Evolutionary conservation across 1,284 basidiomycete species (phyloP), one percentile per base, ranked within the genome.

Genomic region (Abortiporus biennis): DNA sequence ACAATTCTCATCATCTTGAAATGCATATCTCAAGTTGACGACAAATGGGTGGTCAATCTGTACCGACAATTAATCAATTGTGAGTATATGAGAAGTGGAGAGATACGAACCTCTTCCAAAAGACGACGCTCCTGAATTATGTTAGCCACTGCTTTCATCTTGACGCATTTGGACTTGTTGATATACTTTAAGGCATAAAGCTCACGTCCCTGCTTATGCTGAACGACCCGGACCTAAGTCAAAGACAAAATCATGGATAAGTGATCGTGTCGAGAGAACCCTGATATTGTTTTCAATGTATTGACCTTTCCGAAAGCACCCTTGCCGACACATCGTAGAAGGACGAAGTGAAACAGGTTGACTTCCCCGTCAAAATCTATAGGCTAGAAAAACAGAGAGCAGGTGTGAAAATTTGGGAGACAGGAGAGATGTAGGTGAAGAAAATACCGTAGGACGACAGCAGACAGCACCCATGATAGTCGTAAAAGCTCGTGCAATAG

Each of bases 121-220:
- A 97, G 65, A 30, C 92, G 72, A 31, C 93, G 78, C 64, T 97
- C 95, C 63, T 98, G 94, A 36, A 99, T 85, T 58, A 98, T 92
- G 63, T 99, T 98, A 33, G 92, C 85, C 23, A 97, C 92, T 1
- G 94, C 93, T 57, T 92, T 92, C 91, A 96, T 96, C 72, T 93
- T 94, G 51, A 96, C 90, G 58, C 93, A 97, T 73, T 95, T 95
- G 27, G 84, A 63, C 65, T 99, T 99, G 75, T 98, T 98, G 69
- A 99, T 99, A 68, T 99, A 99, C 66, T 99, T 99, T 62, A 99
- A 80, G 6, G 95, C 95, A 58, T 94, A 98, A 24, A 99, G 74
- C 19, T 92, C 88, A 48, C 91, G 87, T 13, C 91, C 89, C 66
- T 97, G 92, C 59, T 98, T 99, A 70, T 98, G 95, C 66, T 98